phyloP scores from a whole-genome alignment of 1,139 yeast species.

The Geotrichum reessii region DNA sequence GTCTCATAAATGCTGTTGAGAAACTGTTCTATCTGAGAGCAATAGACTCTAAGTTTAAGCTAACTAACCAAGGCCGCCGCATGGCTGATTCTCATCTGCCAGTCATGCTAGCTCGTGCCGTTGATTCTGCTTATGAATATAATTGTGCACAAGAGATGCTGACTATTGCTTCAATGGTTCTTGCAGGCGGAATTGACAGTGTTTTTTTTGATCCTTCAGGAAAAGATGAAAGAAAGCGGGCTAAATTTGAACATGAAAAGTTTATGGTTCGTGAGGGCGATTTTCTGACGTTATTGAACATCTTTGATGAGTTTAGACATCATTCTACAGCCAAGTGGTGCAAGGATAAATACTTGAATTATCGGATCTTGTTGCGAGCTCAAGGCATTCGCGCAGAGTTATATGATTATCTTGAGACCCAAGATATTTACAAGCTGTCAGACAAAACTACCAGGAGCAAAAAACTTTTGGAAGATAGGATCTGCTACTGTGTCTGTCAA shows the following conservation, averaged over 20 bases:
- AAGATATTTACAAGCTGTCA: slow-evolving; percentile 4
- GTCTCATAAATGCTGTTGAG: slow-evolving; percentile 10
- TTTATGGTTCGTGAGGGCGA: slow-evolving; percentile 85
- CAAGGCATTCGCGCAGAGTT: slow-evolving; percentile 19
- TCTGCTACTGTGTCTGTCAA: slow-evolving; percentile 19
- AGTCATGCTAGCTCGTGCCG: slow-evolving; percentile 21
- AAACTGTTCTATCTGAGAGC: slow-evolving; percentile 57
- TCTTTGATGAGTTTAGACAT: slow-evolving; percentile 57
- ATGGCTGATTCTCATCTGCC: slow-evolving; percentile 54
- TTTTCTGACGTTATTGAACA: slow-evolving; percentile 75
- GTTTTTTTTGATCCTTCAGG: slow-evolving; percentile 73
- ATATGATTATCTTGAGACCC: slow-evolving; percentile 7
- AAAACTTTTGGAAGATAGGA: slow-evolving; percentile 11
- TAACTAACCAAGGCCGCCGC: slow-evolving; percentile 64
- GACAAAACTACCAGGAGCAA: slow-evolving; percentile 1
- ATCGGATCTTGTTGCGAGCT: slow-evolving; percentile 66
- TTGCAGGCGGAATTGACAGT: slow-evolving; percentile 66
- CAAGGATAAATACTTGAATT: slow-evolving; percentile 67
- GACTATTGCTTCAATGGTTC: slow-evolving; percentile 70
- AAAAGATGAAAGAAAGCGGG: slow-evolving; percentile 69
- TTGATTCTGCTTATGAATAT: slow-evolving; percentile 18
- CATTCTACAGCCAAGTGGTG: slow-evolving; percentile 57
- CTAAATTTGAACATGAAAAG: slow-evolving; percentile 42
- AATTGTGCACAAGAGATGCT: slow-evolving; percentile 72
- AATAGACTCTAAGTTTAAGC: slow-evolving; percentile 70